A percentile compares a stretch with the other conserved stretches of the same genome.
Evolutionary conservation across 306 rosid species (phyloP).

Genomic region (Phaseolus lunatus): DNA sequence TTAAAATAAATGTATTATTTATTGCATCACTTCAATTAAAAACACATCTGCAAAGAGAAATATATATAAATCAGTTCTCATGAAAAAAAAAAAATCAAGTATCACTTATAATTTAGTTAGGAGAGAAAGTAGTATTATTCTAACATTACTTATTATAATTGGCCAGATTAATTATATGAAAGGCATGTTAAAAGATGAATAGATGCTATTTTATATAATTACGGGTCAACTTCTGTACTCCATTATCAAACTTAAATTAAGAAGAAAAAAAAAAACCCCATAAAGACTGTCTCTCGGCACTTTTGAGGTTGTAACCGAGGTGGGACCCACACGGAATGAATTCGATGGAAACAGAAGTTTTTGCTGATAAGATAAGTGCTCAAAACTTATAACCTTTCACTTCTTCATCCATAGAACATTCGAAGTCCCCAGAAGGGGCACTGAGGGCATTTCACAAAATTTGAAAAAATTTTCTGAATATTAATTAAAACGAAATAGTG

Average conservation of each 20-base stretch:
- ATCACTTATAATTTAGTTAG: too few relatives aligned
- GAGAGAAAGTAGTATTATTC: too few relatives aligned
- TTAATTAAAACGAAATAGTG: not conserved
- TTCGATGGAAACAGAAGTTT: not conserved
- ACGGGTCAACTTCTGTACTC: not conserved
- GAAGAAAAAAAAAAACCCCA: not conserved
- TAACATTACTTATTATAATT: not conserved
- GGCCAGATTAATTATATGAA: not conserved
- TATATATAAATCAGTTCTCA: too few relatives aligned
- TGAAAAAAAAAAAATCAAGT: too few relatives aligned
- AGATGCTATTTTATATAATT: not conserved
- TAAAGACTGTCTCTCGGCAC: not conserved
- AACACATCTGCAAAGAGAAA: too few relatives aligned
- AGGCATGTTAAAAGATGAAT: not conserved
- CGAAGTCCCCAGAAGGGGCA: slow-evolving; percentile 23
- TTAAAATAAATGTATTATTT: too few relatives aligned
- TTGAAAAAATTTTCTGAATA: not conserved
- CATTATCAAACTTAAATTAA: slow-evolving; percentile 14
- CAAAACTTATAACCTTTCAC: not conserved
- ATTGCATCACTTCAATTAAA: too few relatives aligned
- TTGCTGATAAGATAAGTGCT: not conserved
- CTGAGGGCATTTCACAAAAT: slow-evolving; percentile 5
- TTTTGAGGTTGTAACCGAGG: not conserved
- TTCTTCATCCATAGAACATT: not conserved
- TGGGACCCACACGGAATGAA: slow-evolving; percentile 1